Conservation (phyloP, 2,329 filamentous ascomycete species). For the Septoria petroselini region DNA sequence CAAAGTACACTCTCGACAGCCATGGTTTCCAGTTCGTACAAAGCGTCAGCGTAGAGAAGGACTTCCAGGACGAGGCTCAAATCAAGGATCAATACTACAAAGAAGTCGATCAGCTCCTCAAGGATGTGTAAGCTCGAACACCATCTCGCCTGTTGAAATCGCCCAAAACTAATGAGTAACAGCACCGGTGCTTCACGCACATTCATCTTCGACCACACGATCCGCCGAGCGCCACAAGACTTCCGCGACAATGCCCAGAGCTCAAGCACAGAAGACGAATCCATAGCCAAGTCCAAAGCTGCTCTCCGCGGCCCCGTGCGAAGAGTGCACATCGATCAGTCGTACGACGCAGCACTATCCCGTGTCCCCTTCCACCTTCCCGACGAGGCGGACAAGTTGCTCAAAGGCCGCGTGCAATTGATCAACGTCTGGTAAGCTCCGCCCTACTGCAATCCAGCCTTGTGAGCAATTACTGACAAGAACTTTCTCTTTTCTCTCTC, state of each 20-base stretch:
- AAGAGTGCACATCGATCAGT: constrained; percentile 59
- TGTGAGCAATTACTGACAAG: neutral
- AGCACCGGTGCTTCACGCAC: constrained; percentile 54
- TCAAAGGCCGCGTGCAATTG: constrained; percentile 52
- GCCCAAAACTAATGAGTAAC: neutral
- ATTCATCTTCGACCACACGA: constrained; percentile 63
- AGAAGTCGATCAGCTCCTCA: constrained; percentile 40
- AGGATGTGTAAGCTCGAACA: constrained; percentile 35
- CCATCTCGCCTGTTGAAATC: no score
- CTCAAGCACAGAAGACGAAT: constrained; percentile 2
- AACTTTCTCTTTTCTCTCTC: no score
- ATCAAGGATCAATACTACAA: constrained; percentile 41
- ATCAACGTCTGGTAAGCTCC: constrained; percentile 47
- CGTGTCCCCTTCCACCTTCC: constrained; percentile 50
- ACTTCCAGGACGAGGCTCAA: constrained; percentile 40
- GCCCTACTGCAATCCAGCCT: no score
- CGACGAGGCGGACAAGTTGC: constrained; percentile 44
- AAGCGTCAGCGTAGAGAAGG: constrained; percentile 38
- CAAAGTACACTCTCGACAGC: constrained; percentile 30
- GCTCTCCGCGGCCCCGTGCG: constrained; percentile 47
- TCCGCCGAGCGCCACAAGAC: constrained; percentile 47
- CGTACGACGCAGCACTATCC: constrained; percentile 45
- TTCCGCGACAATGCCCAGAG: constrained; percentile 28
- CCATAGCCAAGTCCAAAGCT: constrained; percentile 19
- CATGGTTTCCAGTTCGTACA: constrained; percentile 39